phyloP scores from a whole-genome alignment of 352 stramenopile species.

The Pythium apleroticum region DNA sequence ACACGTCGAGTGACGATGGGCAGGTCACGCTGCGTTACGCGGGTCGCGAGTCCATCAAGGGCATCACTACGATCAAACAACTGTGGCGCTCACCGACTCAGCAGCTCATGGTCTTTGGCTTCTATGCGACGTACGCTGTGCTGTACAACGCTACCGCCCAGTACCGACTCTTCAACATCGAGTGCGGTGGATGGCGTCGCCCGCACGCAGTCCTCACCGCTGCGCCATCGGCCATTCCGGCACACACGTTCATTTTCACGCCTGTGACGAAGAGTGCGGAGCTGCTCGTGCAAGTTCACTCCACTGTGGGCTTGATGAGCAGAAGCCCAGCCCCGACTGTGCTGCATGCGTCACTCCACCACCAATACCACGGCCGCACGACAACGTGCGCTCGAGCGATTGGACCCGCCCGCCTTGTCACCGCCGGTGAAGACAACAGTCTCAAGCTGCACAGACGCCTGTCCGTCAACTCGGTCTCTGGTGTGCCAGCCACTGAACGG shows the following conservation, averaged over 20 bases:
- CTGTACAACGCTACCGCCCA: slow-evolving; percentile 73
- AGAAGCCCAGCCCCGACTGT: slow-evolving; percentile 18
- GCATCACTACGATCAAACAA: slow-evolving; percentile 73
- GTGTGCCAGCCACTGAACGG: not conserved
- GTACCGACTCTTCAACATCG: slow-evolving; percentile 73
- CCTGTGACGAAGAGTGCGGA: slow-evolving; percentile 50
- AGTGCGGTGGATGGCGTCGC: slow-evolving; percentile 82
- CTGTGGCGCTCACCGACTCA: slow-evolving; percentile 39
- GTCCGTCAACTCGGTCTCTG: slow-evolving; percentile 7
- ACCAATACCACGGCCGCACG: slow-evolving; percentile 75
- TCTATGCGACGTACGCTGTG: slow-evolving; percentile 71
- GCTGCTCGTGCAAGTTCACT: slow-evolving; percentile 67
- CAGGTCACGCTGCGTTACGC: slow-evolving; percentile 35
- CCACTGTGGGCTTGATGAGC: slow-evolving; percentile 27
- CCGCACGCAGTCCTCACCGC: slow-evolving; percentile 55
- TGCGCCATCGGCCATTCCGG: slow-evolving; percentile 32
- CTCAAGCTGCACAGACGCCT: slow-evolving; percentile 64
- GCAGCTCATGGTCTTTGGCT: slow-evolving; percentile 82
- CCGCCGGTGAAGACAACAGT: slow-evolving; percentile 80
- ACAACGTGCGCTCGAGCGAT: slow-evolving; percentile 62
- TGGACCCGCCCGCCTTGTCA: slow-evolving; percentile 47
- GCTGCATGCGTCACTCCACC: slow-evolving; percentile 48
- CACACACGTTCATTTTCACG: slow-evolving; percentile 72
- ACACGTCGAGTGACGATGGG: slow-evolving; percentile 29
- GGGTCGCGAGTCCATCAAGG: slow-evolving; percentile 72